phyloP scores from a whole-genome alignment of 371 early-diverging fungal genomes.

The Actinomortierella ambigua region DNA sequence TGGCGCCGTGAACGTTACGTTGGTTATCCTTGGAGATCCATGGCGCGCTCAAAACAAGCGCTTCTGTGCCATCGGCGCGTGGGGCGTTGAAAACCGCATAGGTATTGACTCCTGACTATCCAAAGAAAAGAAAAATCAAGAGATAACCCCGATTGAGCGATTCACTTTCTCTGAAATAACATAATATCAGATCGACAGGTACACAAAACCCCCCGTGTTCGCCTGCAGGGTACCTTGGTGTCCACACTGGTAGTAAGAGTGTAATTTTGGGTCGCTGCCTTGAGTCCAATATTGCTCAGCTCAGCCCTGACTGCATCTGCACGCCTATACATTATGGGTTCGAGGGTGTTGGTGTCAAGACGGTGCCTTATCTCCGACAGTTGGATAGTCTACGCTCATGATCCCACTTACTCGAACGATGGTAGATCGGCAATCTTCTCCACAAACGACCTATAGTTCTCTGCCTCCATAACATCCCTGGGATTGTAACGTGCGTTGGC shows the following conservation, averaged over 20 bases:
- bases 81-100: constrained; percentile 87
- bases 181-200: too few species aligned
- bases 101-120: constrained; percentile 70
- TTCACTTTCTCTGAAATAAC: neutral
- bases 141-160: too few species aligned
- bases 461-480: constrained; percentile 55
- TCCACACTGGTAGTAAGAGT: constrained; percentile 39
- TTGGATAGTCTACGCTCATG: too few species aligned
- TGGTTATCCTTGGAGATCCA: constrained; percentile 61
- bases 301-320: constrained; percentile 57
- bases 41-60: constrained; percentile 81
- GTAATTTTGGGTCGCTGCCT: constrained; percentile 63
- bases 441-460: constrained; percentile 11
- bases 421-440: neutral
- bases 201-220: constrained; percentile 1
- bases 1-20: constrained; percentile 25
- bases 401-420: neutral
- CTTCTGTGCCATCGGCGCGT: constrained; percentile 90
- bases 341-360: too few species aligned
- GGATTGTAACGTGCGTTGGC: constrained; percentile 60
- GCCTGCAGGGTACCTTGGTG: constrained; percentile 22
- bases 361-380: too few species aligned
- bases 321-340: too few species aligned
- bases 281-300: constrained; percentile 61
- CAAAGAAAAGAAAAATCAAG: neutral